A percentile compares a stretch with the other conserved stretches of the same genome.
Conservation (phyloP, 148 eudicot species). For the Rhododendron kiyosumense region DNA sequence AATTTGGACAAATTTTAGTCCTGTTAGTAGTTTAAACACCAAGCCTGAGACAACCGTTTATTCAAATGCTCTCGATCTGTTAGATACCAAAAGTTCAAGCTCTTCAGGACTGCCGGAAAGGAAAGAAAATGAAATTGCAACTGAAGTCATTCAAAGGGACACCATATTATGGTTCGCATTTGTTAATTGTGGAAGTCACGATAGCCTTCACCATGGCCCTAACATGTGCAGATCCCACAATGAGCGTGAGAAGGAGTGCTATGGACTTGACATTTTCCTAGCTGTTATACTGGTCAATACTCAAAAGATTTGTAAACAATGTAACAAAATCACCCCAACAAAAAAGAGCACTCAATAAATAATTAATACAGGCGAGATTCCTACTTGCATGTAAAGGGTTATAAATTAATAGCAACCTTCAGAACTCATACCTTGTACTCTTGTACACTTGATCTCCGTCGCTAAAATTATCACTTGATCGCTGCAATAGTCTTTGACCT, state of each 20-base stretch:
- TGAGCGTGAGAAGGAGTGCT: neutral
- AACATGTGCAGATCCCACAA: neutral
- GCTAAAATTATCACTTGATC: slow-evolving; percentile 44
- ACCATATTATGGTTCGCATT: neutral
- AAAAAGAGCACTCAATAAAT: neutral
- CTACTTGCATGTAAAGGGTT: neutral
- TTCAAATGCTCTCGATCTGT: neutral
- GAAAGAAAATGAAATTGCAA: neutral
- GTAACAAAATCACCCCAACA: neutral
- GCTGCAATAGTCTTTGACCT: slow-evolving; percentile 36
- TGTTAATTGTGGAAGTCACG: too few relatives aligned
- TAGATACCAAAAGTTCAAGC: neutral
- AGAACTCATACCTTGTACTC: slow-evolving; percentile 42
- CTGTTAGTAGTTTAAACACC: neutral
- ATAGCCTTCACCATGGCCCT: neutral
- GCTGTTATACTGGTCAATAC: neutral
- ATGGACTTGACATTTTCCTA: neutral
- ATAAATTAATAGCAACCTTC: neutral
- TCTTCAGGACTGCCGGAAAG: slow-evolving; percentile 1
- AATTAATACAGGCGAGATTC: neutral
- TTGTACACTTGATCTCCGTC: slow-evolving; percentile 53
- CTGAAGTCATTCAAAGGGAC: neutral
- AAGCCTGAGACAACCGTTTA: neutral
- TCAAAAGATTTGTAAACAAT: neutral
- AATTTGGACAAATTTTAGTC: neutral